Evolutionary conservation across 2,329 filamentous ascomycete genomes (phyloP).

Genomic region (Colletotrichum trifolii): DNA sequence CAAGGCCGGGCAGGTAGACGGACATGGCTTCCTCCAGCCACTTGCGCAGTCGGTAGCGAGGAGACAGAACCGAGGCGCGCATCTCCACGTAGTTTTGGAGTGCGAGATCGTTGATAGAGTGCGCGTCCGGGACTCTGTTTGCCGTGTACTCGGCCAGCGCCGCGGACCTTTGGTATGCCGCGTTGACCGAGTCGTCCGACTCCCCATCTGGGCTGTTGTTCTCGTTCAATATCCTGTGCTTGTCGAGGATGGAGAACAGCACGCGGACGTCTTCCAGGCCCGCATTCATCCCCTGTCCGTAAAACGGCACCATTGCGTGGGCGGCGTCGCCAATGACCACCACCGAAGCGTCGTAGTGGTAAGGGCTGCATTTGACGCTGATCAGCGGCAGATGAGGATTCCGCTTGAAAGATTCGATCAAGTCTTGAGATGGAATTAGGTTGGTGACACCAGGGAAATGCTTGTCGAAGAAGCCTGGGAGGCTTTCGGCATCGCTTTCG

Average conservation of each 20-base stretch:
- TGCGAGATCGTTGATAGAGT: slow-evolving; percentile 92
- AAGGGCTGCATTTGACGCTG: slow-evolving; percentile 90
- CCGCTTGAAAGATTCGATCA: slow-evolving; percentile 78
- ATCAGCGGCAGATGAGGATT: slow-evolving; percentile 95
- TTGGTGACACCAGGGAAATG: slow-evolving; percentile 89
- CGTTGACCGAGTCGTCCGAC: slow-evolving; percentile 60
- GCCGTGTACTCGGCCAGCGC: slow-evolving; percentile 82
- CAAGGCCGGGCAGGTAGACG: slow-evolving; percentile 78
- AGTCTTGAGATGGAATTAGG: slow-evolving; percentile 73
- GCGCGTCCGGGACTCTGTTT: slow-evolving; percentile 79
- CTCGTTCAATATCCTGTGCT: slow-evolving; percentile 62
- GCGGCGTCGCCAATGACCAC: slow-evolving; percentile 94
- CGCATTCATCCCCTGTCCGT: slow-evolving; percentile 97
- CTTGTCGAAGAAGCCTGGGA: slow-evolving; percentile 80
- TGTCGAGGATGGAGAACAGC: slow-evolving; percentile 84
- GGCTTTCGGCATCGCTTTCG: slow-evolving; percentile 67
- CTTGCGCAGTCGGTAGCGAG: slow-evolving; percentile 83
- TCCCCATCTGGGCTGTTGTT: slow-evolving; percentile 53
- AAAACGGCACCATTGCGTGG: slow-evolving; percentile 98
- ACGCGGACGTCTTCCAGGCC: slow-evolving; percentile 94
- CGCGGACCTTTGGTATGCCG: slow-evolving; percentile 70
- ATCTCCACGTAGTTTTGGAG: slow-evolving; percentile 94
- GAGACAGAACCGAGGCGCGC: slow-evolving; percentile 84
- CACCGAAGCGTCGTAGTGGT: slow-evolving; percentile 80
- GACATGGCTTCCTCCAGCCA: slow-evolving; percentile 86